Evolutionary conservation across 345 rosid genomes (phyloP), one percentile per base, ranked within the genome.

Genomic region (Brassica nigra): DNA sequence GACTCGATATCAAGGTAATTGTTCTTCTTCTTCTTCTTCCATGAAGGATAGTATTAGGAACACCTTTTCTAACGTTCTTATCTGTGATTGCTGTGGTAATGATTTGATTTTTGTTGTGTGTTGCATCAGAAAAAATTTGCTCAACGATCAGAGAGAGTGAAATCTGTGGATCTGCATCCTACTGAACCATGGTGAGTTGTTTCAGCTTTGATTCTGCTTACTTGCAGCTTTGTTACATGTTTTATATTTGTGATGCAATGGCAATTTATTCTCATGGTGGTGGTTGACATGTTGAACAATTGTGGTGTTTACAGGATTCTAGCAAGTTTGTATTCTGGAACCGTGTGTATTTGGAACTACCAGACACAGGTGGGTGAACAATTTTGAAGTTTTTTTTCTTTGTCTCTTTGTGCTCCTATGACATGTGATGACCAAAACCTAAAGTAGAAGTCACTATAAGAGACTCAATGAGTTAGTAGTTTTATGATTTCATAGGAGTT

Each of bases 171-270:
- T 83, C 85, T 91, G 10, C 96, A 89, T 80, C 90, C 90, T 15
- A 87, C 89, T 23, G 85, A 91, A 76, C 90, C 96, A 91, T 88
- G 93, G 95, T 91, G 73, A 79, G 95, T 90, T 76, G 79, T 34
- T 71, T 68, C 54, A n/a, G 18, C 18, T 69, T 74, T 59, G 16
- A 1, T 14, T 42, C 9, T 9, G n/a, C 68, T 57, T 37, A 29
- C 37, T 36, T 34, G 30, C 8, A 29, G 52, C 42, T 39, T 39
- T 39, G 10, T 6, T 37, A 36, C 15, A 55, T 75, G 2, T 66
- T 49, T 7, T 6, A 8, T 34, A 23, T 31, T 34, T 52, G 55
- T 75, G 64, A 23, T n/a, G 36, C 12, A 54, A 9, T 55, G 15
- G 14, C 18, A 34, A 39, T 66, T 66, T 36, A n/a, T 2, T 30